Evolutionary conservation across 331 rosid species (phyloP).

Genomic region (Quercus lobata): DNA sequence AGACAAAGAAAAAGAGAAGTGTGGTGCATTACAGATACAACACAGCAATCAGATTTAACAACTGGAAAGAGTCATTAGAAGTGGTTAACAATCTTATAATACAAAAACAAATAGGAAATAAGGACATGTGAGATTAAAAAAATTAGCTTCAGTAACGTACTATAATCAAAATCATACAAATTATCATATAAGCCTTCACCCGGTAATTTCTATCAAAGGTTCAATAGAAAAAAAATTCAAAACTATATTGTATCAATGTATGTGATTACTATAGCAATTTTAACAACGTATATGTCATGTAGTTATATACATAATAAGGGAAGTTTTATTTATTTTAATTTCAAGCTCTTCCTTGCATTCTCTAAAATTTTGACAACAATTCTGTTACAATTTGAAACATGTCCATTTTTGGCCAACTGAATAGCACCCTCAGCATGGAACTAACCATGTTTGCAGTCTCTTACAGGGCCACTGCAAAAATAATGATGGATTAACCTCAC

Average conservation of each 20-base stretch:
- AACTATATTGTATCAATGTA: neutral
- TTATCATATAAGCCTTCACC: neutral
- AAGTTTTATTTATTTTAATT: neutral
- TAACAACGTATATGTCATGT: neutral
- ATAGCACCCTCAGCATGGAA: neutral
- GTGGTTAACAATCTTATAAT: neutral
- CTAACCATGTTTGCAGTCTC: neutral
- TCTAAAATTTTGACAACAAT: neutral
- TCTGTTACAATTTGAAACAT: neutral
- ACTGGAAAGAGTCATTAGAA: neutral
- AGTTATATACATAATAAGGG: neutral
- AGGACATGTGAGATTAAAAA: neutral
- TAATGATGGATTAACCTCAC: neutral
- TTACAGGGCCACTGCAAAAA: neutral
- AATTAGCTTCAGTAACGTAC: neutral
- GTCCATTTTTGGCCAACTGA: neutral
- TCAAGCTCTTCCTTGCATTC: neutral
- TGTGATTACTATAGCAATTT: neutral
- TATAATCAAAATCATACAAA: neutral
- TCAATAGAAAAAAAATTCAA: neutral
- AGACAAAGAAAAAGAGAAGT: neutral
- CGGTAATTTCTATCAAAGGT: neutral
- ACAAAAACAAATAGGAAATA: neutral
- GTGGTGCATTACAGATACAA: neutral
- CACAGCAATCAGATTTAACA: neutral